Evolutionary conservation across 1,284 basidiomycete genomes (phyloP).

Genomic region (Cutaneotrichosporon mucoides): DNA sequence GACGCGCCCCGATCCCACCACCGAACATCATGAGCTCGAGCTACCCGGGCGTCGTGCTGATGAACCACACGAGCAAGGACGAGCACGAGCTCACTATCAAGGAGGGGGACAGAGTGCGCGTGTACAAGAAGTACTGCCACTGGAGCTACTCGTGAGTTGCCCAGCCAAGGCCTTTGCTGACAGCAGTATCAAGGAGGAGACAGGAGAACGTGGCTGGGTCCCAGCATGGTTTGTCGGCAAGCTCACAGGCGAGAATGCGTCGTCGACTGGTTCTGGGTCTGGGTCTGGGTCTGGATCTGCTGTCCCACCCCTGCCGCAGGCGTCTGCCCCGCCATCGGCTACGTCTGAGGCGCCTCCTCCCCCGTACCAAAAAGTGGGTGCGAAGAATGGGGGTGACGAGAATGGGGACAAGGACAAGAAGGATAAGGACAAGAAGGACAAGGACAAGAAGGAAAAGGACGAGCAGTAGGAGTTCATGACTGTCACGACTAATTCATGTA

Average conservation of each 20-base stretch:
- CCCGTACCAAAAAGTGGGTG: background rate
- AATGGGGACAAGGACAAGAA: background rate
- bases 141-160: conserved; percentile 65
- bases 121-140: conserved; percentile 97
- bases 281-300: background rate
- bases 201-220: conserved; percentile 86
- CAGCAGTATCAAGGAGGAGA: conserved; percentile 70
- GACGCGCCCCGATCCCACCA: conserved; percentile 66
- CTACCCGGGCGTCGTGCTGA: conserved; percentile 87
- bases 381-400: background rate
- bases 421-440: background rate
- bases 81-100: conserved; percentile 80
- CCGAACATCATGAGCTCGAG: conserved; percentile 85
- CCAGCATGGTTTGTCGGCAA: conserved; percentile 56
- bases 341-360: background rate
- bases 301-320: background rate
- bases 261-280: background rate
- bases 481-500: conserved; percentile 1
- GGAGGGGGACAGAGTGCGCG: conserved; percentile 80
- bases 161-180: background rate
- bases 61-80: conserved; percentile 89
- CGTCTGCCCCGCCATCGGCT: background rate
- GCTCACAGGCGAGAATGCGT: background rate
- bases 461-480: background rate
- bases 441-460: background rate